Percentiles rank a stretch among this genome's conserved stretches.
Conservation (phyloP, 2,329 filamentous ascomycete species). For the Bimuria novae-zelandiae region DNA sequence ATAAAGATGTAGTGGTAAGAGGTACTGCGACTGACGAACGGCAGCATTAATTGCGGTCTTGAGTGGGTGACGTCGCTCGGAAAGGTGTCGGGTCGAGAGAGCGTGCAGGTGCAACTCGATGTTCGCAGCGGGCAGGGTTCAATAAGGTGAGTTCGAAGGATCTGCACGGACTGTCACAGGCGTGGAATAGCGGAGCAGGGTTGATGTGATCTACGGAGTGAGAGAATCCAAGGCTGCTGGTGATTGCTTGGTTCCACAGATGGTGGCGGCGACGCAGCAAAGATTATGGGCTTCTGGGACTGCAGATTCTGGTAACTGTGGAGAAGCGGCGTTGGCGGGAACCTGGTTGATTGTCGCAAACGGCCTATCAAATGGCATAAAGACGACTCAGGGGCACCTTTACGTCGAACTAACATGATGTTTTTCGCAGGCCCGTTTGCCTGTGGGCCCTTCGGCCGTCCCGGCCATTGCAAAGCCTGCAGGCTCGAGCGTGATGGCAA, state of each 20-base stretch:
- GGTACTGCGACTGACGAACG: slow-evolving; percentile 37
- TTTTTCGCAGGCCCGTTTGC: not conserved
- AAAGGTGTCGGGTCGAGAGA: not conserved
- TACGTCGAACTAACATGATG: not conserved
- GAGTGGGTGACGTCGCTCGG: not conserved
- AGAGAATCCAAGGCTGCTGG: not conserved
- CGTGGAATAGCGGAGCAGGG: slow-evolving; percentile 5
- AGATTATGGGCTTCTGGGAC: not conserved
- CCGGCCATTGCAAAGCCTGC: not conserved
- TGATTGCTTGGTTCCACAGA: not conserved
- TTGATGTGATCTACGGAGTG: not conserved
- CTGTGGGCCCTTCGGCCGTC: not conserved
- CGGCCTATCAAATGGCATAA: slow-evolving; percentile 9
- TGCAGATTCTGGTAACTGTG: not conserved
- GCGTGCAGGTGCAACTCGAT: not conserved
- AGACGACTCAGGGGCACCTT: not conserved
- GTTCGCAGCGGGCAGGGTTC: not conserved
- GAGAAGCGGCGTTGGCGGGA: not conserved
- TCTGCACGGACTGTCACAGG: not conserved
- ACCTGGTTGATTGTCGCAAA: slow-evolving; percentile 9
- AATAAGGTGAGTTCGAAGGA: not conserved
- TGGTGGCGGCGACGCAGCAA: not conserved
- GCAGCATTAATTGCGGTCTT: slow-evolving; percentile 45
- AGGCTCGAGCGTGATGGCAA: not conserved
- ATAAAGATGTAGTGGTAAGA: slow-evolving; percentile 48